Base-by-base conservation (phyloP, 2,329 filamentous ascomycete genomes). In the Lecanosticta acicola region DNA sequence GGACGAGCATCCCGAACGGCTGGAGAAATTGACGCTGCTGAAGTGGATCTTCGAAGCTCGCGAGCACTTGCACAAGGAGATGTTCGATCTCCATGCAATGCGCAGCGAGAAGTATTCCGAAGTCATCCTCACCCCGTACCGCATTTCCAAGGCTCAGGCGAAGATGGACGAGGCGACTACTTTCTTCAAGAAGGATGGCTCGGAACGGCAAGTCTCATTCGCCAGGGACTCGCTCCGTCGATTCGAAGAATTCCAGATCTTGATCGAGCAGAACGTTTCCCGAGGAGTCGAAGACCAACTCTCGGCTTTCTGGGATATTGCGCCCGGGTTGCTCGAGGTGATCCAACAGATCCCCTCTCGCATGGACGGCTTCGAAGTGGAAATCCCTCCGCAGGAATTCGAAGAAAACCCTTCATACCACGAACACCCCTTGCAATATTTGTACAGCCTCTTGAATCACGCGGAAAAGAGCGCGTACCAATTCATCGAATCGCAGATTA, bases 21-120 rank as follows among this genome's bases (percentile, higher is more conserved):
- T 97, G 2, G 93, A 98, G 67, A 94, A 95, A 68, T 75, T 98
- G 10, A 97, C 91, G 0, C 78, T 96, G 39, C 75, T 97, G 11
- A 98, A 97, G 62, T 97, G 93, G 90, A 81, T 97, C 7, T 97
- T 96, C 58, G 93, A 98, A 65, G 85, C 86, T 1, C 83, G 90
- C n/a, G 93, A 98, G 68, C 77, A 79, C 38, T 75, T 97, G 7
- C 84, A 97, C 68, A 83, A 87, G 35, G 85, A 88, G 58, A 79
- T 91, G 43, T 95, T 88, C 61, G 86, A 94, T 57, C 71, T 97
- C 9, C 78, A 95, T 26, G 83, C 82, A 16, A 87, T 90, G 63
- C 85, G 90, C 41, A 61, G 95, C 60, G 79, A 89, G 48, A 83
- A 87, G 26, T 97, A 95, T 66, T 83, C 85, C 55, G 81, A 85